Base-by-base conservation (phyloP, 208 protist genomes). In the Trypanosoma brucei region DNA sequence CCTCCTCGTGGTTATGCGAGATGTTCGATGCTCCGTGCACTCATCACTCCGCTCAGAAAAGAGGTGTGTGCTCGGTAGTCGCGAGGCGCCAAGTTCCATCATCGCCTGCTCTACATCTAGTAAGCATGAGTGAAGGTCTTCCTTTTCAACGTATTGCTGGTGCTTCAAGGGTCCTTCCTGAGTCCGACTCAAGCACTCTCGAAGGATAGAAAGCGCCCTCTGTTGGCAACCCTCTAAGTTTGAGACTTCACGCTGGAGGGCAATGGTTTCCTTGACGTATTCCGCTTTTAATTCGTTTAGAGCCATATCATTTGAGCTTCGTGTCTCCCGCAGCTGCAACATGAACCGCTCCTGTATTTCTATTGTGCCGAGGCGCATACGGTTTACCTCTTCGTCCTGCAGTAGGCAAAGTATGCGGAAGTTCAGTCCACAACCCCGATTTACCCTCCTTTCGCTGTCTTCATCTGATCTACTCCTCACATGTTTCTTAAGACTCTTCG, bases 361-460 rank as follows among this genome's bases (percentile, higher is more conserved):
- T 40, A 45, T 45, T 2, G 46, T 44, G 14, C 14, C n/a, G n/a
- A 66, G 22, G 1, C 37, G 45, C 35, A 65, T 49, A 3, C 66
- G 59, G 33, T 2, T 33, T 34, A 55, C 14, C 39, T 72, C 59
- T 36, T 72, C 66, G 9, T 59, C 59, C 37, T 51, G 42, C n/a
- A 53, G 44, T n/a, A 66, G 3, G 42, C 54, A 30, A 57, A 57
- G 31, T 7, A 38, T n/a, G 31, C 56, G 44, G 14, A 66, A 37
- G 44, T 42, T 44, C 31, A 56, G n/a, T 3, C 35, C 31, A 33
- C 3, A 38, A 4, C 30, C 33, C 7, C 48, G 33, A 38, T 6
- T 37, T 6, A 11, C 30, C 5, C 11, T 2, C 44, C 9, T 2
- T 22, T 36, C 3, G 4, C 6, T 0, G 13, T 14, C 42, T 48